Conservation (phyloP, 2,329 filamentous ascomycete species). For the Lachnellula occidentalis region DNA sequence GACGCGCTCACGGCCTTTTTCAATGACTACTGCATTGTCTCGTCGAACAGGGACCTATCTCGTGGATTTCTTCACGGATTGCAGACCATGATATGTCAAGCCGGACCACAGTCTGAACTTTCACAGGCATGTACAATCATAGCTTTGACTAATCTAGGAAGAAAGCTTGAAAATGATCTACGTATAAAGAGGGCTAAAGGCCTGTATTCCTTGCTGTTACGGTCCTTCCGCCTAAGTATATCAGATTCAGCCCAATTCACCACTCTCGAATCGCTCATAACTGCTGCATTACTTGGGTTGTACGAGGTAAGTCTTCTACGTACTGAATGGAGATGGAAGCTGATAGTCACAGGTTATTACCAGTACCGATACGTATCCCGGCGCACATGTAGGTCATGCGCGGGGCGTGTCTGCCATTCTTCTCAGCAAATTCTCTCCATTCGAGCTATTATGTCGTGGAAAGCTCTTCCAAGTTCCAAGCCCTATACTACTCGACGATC, state of each 20-base stretch:
- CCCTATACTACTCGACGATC: neutral
- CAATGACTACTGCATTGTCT: neutral
- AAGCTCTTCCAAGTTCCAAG: neutral
- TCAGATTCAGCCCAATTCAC: neutral
- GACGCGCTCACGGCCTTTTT: neutral
- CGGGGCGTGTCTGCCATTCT: constrained; percentile 1
- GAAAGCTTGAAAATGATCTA: neutral
- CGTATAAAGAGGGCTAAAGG: neutral
- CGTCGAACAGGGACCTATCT: neutral
- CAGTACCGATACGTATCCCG: neutral
- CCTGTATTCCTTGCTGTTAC: neutral
- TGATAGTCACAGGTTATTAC: neutral
- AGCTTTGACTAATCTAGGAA: neutral
- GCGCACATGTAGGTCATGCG: neutral
- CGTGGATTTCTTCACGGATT: neutral
- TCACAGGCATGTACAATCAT: neutral
- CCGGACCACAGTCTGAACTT: neutral
- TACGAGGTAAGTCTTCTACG: neutral
- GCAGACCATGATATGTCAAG: neutral
- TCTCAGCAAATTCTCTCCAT: neutral
- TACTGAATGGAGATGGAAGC: neutral
- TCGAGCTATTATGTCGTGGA: neutral
- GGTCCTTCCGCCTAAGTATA: neutral
- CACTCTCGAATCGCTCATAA: neutral
- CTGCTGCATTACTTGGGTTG: neutral